These are phyloP conservation scores for Primulina tabacum DNA, from an alignment of 257 asterid genomes.

Conservation along the genomic window DNA sequence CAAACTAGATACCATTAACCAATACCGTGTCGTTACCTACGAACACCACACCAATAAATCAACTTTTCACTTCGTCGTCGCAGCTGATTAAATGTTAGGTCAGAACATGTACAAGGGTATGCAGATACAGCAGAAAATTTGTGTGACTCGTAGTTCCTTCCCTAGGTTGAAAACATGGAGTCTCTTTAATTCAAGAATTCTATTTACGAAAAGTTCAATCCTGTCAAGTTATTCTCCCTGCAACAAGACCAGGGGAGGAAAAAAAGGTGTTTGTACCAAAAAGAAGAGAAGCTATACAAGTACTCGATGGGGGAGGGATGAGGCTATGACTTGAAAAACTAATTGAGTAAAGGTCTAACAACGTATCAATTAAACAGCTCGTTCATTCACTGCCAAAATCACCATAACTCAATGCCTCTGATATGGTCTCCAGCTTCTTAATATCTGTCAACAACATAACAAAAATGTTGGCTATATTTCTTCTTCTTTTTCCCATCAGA, in stretches of 20 bases:
- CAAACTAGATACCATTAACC: not conserved
- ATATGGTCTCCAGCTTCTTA: slow-evolving; percentile 49
- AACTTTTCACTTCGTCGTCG: not conserved
- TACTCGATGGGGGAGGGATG: not conserved
- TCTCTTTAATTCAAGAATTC: not conserved
- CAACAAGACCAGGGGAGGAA: not conserved
- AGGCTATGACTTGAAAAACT: not conserved
- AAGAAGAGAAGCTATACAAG: not conserved
- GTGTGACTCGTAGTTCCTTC: not conserved
- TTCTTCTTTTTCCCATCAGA: not conserved
- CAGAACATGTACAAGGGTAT: no score
- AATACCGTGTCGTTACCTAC: not conserved
- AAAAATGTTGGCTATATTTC: slow-evolving; percentile 8
- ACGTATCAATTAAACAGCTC: slow-evolving; percentile 24
- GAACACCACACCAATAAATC: not conserved
- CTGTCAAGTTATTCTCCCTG: not conserved
- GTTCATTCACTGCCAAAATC: slow-evolving; percentile 46
- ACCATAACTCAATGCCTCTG: slow-evolving; percentile 52
- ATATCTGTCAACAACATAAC: slow-evolving; percentile 38
- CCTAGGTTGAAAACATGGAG: not conserved
- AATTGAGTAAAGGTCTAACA: not conserved
- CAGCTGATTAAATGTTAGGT: not conserved
- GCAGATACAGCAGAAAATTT: not conserved
- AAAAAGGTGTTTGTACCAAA: not conserved
- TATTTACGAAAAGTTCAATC: not conserved